A percentile compares a stretch with the other conserved stretches of the same genome.
These are phyloP conservation scores for Endotrypanum monterogeii DNA, from an alignment of 208 protist genomes.

Conservation along the genomic window DNA sequence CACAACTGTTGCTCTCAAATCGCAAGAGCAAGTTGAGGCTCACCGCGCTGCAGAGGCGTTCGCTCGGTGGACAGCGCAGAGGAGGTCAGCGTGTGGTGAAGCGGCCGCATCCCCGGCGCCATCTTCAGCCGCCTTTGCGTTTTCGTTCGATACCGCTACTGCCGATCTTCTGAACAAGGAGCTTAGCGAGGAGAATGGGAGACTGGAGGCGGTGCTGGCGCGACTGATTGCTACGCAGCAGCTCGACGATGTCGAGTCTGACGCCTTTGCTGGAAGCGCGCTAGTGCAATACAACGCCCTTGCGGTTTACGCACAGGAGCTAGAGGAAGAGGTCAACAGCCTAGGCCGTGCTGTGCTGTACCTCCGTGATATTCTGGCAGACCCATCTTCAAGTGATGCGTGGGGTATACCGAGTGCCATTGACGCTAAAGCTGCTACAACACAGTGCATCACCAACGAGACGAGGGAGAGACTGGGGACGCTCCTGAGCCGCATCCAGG, in stretches of 20 bases:
- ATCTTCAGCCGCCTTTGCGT: neutral
- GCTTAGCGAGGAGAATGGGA: constrained; percentile 29
- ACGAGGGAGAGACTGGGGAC: neutral
- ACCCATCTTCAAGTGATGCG: constrained; percentile 1
- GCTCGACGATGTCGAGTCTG: neutral
- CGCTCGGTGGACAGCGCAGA: constrained; percentile 17
- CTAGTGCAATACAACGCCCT: constrained; percentile 30
- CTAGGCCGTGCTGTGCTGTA: constrained; percentile 46
- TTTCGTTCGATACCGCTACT: constrained; percentile 25
- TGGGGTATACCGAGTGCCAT: neutral
- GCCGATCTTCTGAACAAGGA: constrained; percentile 32
- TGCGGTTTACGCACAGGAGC: constrained; percentile 5
- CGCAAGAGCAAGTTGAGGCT: constrained; percentile 26
- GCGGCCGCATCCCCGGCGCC: constrained; percentile 5
- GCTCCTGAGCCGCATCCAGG: constrained; percentile 5
- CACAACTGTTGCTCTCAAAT: constrained; percentile 14
- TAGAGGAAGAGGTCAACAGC: constrained; percentile 40
- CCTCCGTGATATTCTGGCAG: constrained; percentile 35
- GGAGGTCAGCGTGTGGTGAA: constrained; percentile 1
- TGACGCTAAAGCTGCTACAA: neutral
- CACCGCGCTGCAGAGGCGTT: constrained; percentile 14
- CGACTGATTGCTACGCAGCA: constrained; percentile 16
- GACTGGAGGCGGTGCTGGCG: constrained; percentile 32
- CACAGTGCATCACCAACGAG: neutral
- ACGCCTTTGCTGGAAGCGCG: constrained; percentile 23